Evolutionary conservation across 2,329 filamentous ascomycete species (phyloP).

Genomic region (Penicillium sp.): DNA sequence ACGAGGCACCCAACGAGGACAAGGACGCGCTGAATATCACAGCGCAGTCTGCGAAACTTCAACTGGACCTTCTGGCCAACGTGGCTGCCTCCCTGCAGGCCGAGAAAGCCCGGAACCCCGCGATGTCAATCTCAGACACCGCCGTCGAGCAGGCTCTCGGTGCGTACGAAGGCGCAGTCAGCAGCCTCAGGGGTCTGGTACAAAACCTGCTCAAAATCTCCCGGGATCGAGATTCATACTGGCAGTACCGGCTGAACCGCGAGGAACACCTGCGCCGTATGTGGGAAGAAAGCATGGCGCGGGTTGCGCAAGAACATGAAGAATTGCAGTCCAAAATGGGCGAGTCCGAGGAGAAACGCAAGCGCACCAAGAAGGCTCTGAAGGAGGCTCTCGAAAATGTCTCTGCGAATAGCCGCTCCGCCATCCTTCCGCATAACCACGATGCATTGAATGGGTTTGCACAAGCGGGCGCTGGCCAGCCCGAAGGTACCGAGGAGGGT

Average conservation of each 20-base stretch:
- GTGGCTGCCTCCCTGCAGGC: constrained; percentile 75
- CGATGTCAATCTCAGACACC: constrained; percentile 67
- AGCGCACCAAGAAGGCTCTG: constrained; percentile 80
- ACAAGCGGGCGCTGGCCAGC: constrained; percentile 35
- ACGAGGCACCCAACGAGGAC: constrained; percentile 64
- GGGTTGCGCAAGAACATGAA: constrained; percentile 92
- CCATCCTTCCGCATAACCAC: constrained; percentile 24
- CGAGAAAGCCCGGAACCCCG: constrained; percentile 65
- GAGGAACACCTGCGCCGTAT: constrained; percentile 87
- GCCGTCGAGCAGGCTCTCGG: constrained; percentile 69
- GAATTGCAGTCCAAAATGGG: constrained; percentile 80
- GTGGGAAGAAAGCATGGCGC: constrained; percentile 99
- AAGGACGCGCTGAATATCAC: constrained; percentile 97
- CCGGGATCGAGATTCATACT: constrained; percentile 88
- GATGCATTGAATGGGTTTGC: constrained; percentile 13
- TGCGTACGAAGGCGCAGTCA: constrained; percentile 85
- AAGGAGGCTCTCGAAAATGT: constrained; percentile 70
- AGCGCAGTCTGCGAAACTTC: constrained; percentile 86
- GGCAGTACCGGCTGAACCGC: constrained; percentile 89
- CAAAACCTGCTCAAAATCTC: constrained; percentile 87
- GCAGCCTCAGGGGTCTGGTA: constrained; percentile 76
- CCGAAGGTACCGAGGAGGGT: constrained; percentile 13
- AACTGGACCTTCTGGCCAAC: constrained; percentile 81
- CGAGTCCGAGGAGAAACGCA: constrained; percentile 84
- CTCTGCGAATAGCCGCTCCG: constrained; percentile 35